Evolutionary conservation across 352 stramenopile species (phyloP).

Genomic region (Peronospora belbahrii): DNA sequence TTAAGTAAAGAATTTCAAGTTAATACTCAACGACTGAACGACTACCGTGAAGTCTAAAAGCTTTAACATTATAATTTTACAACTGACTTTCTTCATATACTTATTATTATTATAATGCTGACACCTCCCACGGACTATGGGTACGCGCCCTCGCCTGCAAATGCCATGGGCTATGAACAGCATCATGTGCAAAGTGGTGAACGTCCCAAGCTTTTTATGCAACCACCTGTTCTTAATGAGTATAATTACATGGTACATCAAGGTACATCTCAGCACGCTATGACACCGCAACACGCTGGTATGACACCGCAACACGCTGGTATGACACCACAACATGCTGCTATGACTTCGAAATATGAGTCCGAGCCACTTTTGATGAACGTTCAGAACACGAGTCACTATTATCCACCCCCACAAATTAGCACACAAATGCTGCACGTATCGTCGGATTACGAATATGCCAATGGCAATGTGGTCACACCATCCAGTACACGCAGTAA

Average conservation of each 20-base stretch:
- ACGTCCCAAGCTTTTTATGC: slow-evolving; percentile 53
- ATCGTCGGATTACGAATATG: slow-evolving; percentile 55
- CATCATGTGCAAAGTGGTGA: slow-evolving; percentile 46
- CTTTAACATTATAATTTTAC: too few relatives aligned
- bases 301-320: slow-evolving; percentile 33
- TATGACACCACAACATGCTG: slow-evolving; percentile 35
- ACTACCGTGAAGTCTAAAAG: too few relatives aligned
- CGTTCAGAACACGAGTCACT: slow-evolving; percentile 29
- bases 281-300: slow-evolving; percentile 36
- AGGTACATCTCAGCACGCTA: slow-evolving; percentile 33
- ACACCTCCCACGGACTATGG: slow-evolving; percentile 36
- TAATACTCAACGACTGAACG: too few relatives aligned
- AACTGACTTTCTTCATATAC: not conserved
- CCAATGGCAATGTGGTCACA: slow-evolving; percentile 31
- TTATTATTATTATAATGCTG: slow-evolving; percentile 20
- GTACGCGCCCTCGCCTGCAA: slow-evolving; percentile 33
- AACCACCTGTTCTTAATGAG: slow-evolving; percentile 21
- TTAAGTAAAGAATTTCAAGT: too few relatives aligned
- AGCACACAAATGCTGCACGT: slow-evolving; percentile 50
- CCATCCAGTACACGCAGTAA: slow-evolving; percentile 25
- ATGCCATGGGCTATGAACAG: slow-evolving; percentile 24
- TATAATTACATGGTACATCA: slow-evolving; percentile 52
- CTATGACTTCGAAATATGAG: slow-evolving; percentile 32
- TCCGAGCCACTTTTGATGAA: slow-evolving; percentile 61
- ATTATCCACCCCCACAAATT: slow-evolving; percentile 37